Percentiles rank a stretch among this genome's conserved stretches.
phyloP scores from a whole-genome alignment of 441 rosid species.

The Erodium trifolium region DNA sequence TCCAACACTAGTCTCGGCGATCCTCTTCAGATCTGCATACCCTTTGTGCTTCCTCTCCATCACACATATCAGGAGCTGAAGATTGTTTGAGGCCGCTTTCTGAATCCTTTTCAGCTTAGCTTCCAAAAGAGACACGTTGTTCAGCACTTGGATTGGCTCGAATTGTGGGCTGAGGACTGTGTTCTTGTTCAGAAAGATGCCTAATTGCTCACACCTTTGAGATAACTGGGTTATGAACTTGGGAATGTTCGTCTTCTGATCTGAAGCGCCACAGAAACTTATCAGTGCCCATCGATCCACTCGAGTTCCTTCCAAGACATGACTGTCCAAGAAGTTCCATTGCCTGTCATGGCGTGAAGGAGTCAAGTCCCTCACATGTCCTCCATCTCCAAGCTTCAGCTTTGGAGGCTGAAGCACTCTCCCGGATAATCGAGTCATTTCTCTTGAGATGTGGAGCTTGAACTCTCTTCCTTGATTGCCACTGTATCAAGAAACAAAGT shows the following conservation, averaged over 20 bases:
- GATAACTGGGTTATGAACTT: constrained; percentile 73
- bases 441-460: constrained; percentile 62
- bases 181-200: constrained; percentile 64
- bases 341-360: constrained; percentile 68
- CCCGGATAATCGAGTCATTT: constrained; percentile 78
- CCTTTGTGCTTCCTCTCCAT: constrained; percentile 95
- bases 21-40: constrained; percentile 56
- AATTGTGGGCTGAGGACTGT: constrained; percentile 46
- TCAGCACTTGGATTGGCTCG: constrained; percentile 66
- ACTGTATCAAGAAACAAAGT: constrained; percentile 30
- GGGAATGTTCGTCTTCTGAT: constrained; percentile 63
- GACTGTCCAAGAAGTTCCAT: constrained; percentile 71
- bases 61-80: constrained; percentile 70
- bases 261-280: constrained; percentile 73
- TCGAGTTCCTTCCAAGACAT: constrained; percentile 57
- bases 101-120: constrained; percentile 66
- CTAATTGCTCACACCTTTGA: constrained; percentile 82
- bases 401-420: constrained; percentile 90
- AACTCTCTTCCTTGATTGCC: constrained; percentile 64
- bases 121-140: constrained; percentile 58
- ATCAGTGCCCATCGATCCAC: constrained; percentile 81
- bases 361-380: constrained; percentile 43
- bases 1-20: constrained; percentile 62
- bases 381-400: constrained; percentile 76
- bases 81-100: constrained; percentile 52